A percentile compares a stretch with the other conserved stretches of the same genome.
phyloP scores from a whole-genome alignment of 139 green algal genomes.

The Deuterostichococcus epilithicus region DNA sequence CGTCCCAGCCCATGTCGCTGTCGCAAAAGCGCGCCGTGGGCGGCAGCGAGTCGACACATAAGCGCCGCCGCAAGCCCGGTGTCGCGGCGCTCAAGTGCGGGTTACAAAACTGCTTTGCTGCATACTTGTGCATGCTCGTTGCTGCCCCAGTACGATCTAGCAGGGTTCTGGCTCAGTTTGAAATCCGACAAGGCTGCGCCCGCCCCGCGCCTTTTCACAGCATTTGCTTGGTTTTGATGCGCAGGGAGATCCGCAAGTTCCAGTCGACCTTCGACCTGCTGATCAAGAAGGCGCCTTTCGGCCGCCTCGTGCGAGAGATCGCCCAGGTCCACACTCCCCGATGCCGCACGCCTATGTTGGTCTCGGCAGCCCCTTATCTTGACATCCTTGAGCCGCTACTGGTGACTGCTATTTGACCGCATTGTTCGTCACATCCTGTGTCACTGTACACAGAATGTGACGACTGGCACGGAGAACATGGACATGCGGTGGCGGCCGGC shows the following conservation, averaged over 20 bases:
- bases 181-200: background rate
- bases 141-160: background rate
- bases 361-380: too few relatives aligned
- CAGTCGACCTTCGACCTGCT: conserved; percentile 43
- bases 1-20: background rate
- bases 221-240: background rate
- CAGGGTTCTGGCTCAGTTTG: background rate
- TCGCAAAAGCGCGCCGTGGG: background rate
- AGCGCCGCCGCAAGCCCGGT: conserved; percentile 2
- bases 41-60: background rate
- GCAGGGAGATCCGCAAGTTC: conserved; percentile 41
- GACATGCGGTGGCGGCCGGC: conserved; percentile 48
- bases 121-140: background rate
- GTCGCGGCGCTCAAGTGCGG: conserved; percentile 6
- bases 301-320: conserved; percentile 51
- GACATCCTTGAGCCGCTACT: too few relatives aligned
- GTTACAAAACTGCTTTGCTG: background rate
- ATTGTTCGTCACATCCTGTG: too few relatives aligned
- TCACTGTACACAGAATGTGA: conserved; percentile 27
- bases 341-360: too few relatives aligned
- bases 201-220: background rate
- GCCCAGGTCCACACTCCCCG: conserved; percentile 19
- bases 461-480: background rate
- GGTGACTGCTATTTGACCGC: too few relatives aligned
- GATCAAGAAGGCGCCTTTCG: conserved; percentile 43